Base-by-base conservation (phyloP, 257 asterid genomes). In the Coffea canephora region DNA sequence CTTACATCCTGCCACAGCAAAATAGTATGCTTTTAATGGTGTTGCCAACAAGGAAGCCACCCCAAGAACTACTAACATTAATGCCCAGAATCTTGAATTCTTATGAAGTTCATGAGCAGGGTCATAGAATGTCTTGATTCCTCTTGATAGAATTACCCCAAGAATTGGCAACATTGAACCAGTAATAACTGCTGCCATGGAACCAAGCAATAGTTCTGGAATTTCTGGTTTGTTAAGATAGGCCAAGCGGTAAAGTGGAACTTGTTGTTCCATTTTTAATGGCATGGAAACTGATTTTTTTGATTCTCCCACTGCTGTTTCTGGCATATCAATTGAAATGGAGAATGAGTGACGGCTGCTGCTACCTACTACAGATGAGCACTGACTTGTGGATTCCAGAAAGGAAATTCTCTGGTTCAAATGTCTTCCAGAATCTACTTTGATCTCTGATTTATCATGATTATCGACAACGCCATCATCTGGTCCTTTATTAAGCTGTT, bases 1-100 rank as follows among this genome's bases (percentile, higher is more conserved):
- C 83, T 88, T 91, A 61, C 93, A 84, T 19, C 94, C 97, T 0
- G 94, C 93, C 71, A 91, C 84, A 3, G 83, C 79, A 54, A 91
- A 90, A 76, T 85, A 85, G 80, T 90, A 91, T 4, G 43, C 5
- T 39, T 39, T 39, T 39, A 39, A 39, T 39, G 43, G 43, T 2
- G 43, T 39, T 39, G 89, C 89, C 57, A 91, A 0, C 1, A 89
- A 78, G 43, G 92, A 84, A 2, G 82, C 83, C 69, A 75, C 52
- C 0, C 91, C 92, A 1, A 91, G 87, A 75, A 49, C 89, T 3
- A 91, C 81, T 49, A 89, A 87, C 90, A 86, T 88, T 2, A 78
- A 80, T 1, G 97, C 88, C 94, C 93, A 90, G 49, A 90, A 84
- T 62, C 75, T 79, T 11, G 95, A 85, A 27, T 89, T 84, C 66